These are phyloP conservation scores for Hippophae rhamnoides DNA, from an alignment of 306 rosid species.

Conservation along the genomic window DNA sequence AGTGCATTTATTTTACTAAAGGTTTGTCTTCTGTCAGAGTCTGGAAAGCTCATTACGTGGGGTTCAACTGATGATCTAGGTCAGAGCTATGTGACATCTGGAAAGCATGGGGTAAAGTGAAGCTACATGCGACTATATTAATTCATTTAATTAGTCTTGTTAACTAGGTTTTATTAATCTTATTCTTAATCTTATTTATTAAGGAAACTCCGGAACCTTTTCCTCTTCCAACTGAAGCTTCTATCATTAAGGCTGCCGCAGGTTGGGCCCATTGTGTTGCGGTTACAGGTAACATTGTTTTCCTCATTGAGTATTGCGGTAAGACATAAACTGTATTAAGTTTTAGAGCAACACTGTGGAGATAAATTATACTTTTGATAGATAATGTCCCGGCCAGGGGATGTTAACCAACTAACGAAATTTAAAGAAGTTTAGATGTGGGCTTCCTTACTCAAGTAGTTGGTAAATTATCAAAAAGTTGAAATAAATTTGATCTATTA, in stretches of 20 bases:
- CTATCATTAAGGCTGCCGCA: slow-evolving; percentile 64
- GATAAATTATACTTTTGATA: neutral
- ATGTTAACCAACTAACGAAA: too few relatives aligned
- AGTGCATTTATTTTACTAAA: neutral
- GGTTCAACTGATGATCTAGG: slow-evolving; percentile 96
- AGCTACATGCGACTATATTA: neutral
- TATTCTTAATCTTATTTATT: slow-evolving; percentile 25
- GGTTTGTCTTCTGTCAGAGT: slow-evolving; percentile 29
- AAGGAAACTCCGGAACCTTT: slow-evolving; percentile 92
- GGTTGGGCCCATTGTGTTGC: slow-evolving; percentile 97
- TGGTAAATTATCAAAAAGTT: neutral
- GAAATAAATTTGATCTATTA: neutral
- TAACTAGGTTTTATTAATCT: slow-evolving; percentile 8
- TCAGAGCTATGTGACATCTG: slow-evolving; percentile 90
- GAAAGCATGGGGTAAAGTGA: slow-evolving; percentile 83
- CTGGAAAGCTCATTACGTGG: slow-evolving; percentile 92
- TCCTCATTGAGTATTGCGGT: slow-evolving; percentile 11
- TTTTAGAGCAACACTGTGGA: slow-evolving; percentile 1
- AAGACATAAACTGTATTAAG: slow-evolving; percentile 3
- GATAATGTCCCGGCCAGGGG: too few relatives aligned
- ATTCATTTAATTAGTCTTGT: neutral
- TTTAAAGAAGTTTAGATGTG: too few relatives aligned
- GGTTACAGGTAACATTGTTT: slow-evolving; percentile 55
- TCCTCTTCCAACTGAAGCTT: slow-evolving; percentile 69
- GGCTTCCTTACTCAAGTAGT: too few relatives aligned